Conservation (phyloP, 2,329 filamentous ascomycete species). For the Colletotrichum navitas region DNA sequence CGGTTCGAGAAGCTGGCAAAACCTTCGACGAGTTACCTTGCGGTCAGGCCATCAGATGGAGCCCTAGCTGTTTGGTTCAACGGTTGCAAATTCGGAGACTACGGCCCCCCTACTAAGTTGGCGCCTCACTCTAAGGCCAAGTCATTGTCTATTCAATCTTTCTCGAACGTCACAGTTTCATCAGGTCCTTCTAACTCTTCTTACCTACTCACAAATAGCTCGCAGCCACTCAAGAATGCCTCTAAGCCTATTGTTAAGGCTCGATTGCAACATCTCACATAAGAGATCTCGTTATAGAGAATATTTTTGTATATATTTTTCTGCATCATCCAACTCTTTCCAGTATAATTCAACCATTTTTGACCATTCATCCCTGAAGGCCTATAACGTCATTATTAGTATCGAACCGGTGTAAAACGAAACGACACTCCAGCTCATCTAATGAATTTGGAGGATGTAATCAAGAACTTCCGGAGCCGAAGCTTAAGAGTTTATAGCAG, state of each 20-base stretch:
- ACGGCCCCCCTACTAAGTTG: background rate
- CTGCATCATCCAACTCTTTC: background rate
- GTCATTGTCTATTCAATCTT: background rate
- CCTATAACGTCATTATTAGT: too few relatives aligned
- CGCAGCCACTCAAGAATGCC: background rate
- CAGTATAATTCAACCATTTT: too few relatives aligned
- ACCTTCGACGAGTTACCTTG: background rate
- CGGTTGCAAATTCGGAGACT: background rate
- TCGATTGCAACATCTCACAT: background rate
- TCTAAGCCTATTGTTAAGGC: background rate
- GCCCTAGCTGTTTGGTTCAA: background rate
- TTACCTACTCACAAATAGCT: background rate
- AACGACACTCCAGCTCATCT: too few relatives aligned
- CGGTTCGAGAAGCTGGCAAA: background rate
- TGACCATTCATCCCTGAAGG: too few relatives aligned
- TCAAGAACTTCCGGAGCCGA: too few relatives aligned
- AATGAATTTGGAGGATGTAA: too few relatives aligned
- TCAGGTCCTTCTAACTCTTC: background rate
- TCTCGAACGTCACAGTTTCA: background rate
- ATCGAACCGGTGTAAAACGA: too few relatives aligned
- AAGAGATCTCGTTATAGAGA: background rate
- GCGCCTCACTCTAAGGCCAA: background rate
- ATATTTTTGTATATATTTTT: background rate
- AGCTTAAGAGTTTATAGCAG: too few relatives aligned
- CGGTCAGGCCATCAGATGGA: background rate